phyloP scores from a whole-genome alignment of 495 filamentous ascomycete genomes.

The Neurospora tetraspora region DNA sequence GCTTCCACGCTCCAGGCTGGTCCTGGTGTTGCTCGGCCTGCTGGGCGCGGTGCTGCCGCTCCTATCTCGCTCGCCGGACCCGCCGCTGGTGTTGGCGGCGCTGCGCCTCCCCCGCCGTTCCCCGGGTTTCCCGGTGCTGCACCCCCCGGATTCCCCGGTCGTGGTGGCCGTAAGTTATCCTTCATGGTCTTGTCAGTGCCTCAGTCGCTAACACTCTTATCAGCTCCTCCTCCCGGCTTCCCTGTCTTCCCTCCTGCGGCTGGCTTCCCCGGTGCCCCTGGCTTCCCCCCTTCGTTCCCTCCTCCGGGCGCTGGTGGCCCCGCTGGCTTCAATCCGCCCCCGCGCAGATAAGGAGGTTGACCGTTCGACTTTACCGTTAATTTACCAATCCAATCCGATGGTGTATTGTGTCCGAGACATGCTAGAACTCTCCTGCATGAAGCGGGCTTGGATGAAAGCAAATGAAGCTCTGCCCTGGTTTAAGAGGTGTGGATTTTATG shows the following conservation, averaged over 20 bases:
- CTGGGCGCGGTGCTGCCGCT: constrained; percentile 67
- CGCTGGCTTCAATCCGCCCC: constrained; percentile 58
- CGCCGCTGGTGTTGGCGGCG: constrained; percentile 78
- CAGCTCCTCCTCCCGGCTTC: constrained; percentile 57
- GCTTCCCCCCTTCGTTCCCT: constrained; percentile 40
- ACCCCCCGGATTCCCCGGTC: constrained; percentile 66
- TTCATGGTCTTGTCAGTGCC: neutral
- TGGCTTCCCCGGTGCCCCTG: constrained; percentile 42
- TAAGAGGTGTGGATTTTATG: constrained; percentile 4
- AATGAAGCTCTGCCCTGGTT: constrained; percentile 10
- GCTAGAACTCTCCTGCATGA: constrained; percentile 1
- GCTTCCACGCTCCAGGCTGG: constrained; percentile 65
- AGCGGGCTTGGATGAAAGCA: neutral
- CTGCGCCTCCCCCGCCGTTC: constrained; percentile 55
- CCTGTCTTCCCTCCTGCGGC: constrained; percentile 36
- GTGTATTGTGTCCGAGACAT: neutral
- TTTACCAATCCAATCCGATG: constrained; percentile 5
- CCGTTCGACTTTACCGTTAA: constrained; percentile 11
- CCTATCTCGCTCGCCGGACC: constrained; percentile 81
- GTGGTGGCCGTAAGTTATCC: constrained; percentile 57
- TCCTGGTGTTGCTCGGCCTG: constrained; percentile 83
- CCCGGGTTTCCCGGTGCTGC: constrained; percentile 55
- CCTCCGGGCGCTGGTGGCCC: constrained; percentile 37
- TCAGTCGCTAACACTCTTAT: constrained; percentile 1
- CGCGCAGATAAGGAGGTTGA: constrained; percentile 47